These are phyloP conservation scores for Abrus precatorius DNA, from an alignment of 306 rosid species.

Conservation along the genomic window DNA sequence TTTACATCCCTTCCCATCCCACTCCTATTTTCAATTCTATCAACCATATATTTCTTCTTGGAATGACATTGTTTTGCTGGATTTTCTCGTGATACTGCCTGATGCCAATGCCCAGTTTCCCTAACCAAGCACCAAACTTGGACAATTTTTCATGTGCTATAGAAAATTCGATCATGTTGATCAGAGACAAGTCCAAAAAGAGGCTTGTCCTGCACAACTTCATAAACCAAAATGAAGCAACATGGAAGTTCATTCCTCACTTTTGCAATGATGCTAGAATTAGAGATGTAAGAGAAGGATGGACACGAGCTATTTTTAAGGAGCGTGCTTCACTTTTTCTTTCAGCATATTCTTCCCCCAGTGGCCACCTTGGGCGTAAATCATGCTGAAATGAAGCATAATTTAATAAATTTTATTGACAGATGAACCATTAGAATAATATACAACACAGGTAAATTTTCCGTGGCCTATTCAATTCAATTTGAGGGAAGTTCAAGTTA, in stretches of 20 bases:
- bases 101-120: slow-evolving; percentile 24
- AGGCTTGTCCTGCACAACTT: neutral
- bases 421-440: neutral
- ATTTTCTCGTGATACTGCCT: slow-evolving; percentile 24
- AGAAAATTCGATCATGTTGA: slow-evolving; percentile 14
- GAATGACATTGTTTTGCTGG: slow-evolving; percentile 12
- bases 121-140: slow-evolving; percentile 1
- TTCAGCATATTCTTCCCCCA: slow-evolving; percentile 86
- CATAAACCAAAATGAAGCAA: slow-evolving; percentile 18
- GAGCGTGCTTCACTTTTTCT: slow-evolving; percentile 92
- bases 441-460: neutral
- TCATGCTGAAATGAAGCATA: slow-evolving; percentile 63
- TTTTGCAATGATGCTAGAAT: slow-evolving; percentile 77
- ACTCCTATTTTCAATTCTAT: slow-evolving; percentile 13
- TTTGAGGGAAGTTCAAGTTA: slow-evolving; percentile 5
- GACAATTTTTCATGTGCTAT: slow-evolving; percentile 2
- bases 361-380: slow-evolving; percentile 94
- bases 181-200: slow-evolving; percentile 8
- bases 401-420: neutral
- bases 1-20: neutral
- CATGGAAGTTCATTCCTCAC: slow-evolving; percentile 48
- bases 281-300: slow-evolving; percentile 90
- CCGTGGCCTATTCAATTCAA: neutral
- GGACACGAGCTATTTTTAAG: slow-evolving; percentile 78
- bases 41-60: slow-evolving; percentile 22